Percentiles rank a stretch among this genome's conserved stretches.
These are phyloP conservation scores for Nicotiana tabacum DNA, from an alignment of 257 asterid genomes.

Conservation along the genomic window DNA sequence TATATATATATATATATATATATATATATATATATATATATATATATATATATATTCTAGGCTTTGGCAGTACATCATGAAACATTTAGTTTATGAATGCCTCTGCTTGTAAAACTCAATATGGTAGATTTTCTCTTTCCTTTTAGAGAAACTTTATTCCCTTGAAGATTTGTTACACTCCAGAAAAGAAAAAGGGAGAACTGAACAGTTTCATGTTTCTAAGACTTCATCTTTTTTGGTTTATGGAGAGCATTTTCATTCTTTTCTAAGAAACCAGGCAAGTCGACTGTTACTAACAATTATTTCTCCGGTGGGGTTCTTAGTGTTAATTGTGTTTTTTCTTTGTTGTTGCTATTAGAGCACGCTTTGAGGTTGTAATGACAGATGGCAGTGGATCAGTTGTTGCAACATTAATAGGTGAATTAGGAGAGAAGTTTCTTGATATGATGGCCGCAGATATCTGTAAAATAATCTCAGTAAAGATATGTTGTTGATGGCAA, in stretches of 20 bases:
- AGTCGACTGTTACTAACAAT: background rate
- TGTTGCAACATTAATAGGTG: too few relatives aligned
- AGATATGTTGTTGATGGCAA: too few relatives aligned
- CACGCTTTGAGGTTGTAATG: too few relatives aligned
- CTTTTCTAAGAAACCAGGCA: background rate
- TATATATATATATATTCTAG: too few relatives aligned
- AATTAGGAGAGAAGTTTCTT: too few relatives aligned
- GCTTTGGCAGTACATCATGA: too few relatives aligned
- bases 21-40: too few relatives aligned
- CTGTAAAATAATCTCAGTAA: too few relatives aligned
- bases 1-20: too few relatives aligned
- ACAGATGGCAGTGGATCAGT: too few relatives aligned
- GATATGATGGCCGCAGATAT: too few relatives aligned
- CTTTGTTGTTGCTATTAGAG: background rate
- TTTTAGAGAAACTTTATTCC: background rate
- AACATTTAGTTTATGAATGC: too few relatives aligned
- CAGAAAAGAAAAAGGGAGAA: background rate
- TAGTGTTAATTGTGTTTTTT: background rate
- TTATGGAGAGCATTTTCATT: background rate
- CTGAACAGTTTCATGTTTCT: background rate
- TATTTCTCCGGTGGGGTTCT: background rate
- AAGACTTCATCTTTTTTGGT: background rate
- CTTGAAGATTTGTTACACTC: background rate
- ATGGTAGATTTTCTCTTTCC: background rate
- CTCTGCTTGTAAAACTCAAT: background rate